Conservation (phyloP, 169 alveolate species). For the Eimeria acervulina region DNA sequence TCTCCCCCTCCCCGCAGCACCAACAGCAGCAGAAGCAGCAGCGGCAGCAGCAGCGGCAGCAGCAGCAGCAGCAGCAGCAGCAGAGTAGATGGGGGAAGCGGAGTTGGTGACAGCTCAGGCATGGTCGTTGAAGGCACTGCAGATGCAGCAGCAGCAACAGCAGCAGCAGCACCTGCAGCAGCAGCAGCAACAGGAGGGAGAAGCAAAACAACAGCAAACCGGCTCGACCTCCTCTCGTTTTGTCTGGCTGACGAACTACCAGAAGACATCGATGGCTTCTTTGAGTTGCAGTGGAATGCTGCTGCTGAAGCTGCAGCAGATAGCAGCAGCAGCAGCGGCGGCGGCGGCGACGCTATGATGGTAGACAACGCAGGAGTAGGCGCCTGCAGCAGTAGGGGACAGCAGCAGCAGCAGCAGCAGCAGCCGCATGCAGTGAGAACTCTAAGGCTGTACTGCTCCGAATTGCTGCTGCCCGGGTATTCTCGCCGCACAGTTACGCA, state of each 20-base stretch:
- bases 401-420: not conserved
- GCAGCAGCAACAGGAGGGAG: slow-evolving; percentile 35
- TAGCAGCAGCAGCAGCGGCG: slow-evolving; percentile 29
- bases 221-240: slow-evolving; percentile 65
- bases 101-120: not conserved
- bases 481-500: slow-evolving; percentile 44
- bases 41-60: slow-evolving; percentile 28
- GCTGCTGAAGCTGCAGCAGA: slow-evolving; percentile 55
- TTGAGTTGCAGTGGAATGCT: slow-evolving; percentile 74
- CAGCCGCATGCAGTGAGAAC: slow-evolving; percentile 43
- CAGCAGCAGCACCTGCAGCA: slow-evolving; percentile 51
- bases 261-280: slow-evolving; percentile 68
- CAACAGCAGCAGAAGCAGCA: slow-evolving; percentile 35
- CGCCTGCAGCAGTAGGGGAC: slow-evolving; percentile 13
- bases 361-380: slow-evolving; percentile 5
- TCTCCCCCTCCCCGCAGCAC: not conserved
- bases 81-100: not conserved
- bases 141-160: slow-evolving; percentile 33
- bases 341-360: slow-evolving; percentile 54
- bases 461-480: slow-evolving; percentile 69
- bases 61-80: slow-evolving; percentile 38
- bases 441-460: slow-evolving; percentile 52
- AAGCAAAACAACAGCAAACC: slow-evolving; percentile 27
- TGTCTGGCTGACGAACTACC: slow-evolving; percentile 60
- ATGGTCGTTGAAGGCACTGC: slow-evolving; percentile 18